Base-by-base conservation (phyloP, 495 filamentous ascomycete species). In the Pseudoneurospora amorphoporcata region DNA sequence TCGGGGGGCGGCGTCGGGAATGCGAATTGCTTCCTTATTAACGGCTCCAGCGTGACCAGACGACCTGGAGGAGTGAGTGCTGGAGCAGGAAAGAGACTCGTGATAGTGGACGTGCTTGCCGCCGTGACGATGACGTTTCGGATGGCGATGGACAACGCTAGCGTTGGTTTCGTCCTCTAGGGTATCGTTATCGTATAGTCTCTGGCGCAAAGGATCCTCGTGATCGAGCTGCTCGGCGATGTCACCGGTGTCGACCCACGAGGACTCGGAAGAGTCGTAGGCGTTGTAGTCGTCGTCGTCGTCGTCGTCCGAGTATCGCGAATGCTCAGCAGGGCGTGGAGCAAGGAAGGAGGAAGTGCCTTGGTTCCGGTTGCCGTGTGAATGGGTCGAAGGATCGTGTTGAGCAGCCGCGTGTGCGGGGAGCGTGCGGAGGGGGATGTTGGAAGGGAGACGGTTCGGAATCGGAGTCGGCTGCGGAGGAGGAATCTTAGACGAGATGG, bases 181-280 rank as follows among this genome's bases (percentile, higher is more conserved):
- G 72, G 89, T 89, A 69, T 88, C 85, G 77, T 84, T 89, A 69
- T 88, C 85, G 77, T 84, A 85, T 71, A 93, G 83, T 72, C 84
- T 87, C 77, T 88, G 86, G 74, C 87, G 89, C 72, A 94, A 82
- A 69, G 93, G 91, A 82, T 96, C 92, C 81, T 95, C 92, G 74
- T 88, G 87, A 82, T 90, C 92, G 70, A 94, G 86, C 86, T 96
- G 94, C 83, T 97, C 94, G 75, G 92, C 92, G 73, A 98, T 87
- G 83, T 98, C 95, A 70, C 94, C 95, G 68, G 94, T 95, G 78
- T 97, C 93, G 79, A 92, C 92, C 94, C 93, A 97, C 39, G 92
- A 94, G 70, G 91, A 93, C 78, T 87, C 89, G 76, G 82, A 85
- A 71, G 90, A 91, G 78, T 78, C 79, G 53, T 65, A 37, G 77